These are phyloP conservation scores for Kazachstania martiniae DNA, from an alignment of 805 yeast genomes.

Conservation along the genomic window DNA sequence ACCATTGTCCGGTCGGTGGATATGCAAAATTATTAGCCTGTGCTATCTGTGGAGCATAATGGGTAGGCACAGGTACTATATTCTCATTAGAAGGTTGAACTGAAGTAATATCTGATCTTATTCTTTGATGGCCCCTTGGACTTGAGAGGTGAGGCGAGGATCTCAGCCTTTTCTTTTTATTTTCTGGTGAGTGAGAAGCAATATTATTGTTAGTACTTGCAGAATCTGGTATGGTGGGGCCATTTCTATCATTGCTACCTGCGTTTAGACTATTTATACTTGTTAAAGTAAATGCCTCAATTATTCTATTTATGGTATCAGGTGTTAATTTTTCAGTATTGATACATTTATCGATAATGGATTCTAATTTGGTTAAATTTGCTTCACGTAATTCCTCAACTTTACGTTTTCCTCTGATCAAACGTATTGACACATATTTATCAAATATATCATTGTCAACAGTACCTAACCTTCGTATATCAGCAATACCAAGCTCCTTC, in stretches of 20 bases:
- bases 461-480: conserved; percentile 3
- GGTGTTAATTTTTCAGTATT: conserved; percentile 10
- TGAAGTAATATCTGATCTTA: conserved; percentile 9
- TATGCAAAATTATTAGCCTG: conserved; percentile 1
- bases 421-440: conserved; percentile 10
- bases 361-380: conserved; percentile 12
- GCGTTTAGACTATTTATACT: conserved; percentile 1
- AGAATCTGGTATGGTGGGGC: conserved; percentile 1
- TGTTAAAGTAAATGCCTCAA: conserved; percentile 7
- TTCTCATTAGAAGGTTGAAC: too few species aligned
- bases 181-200: conserved; percentile 7
- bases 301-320: conserved; percentile 8
- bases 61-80: conserved; percentile 3
- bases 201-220: too few species aligned
- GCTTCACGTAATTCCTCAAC: conserved; percentile 13
- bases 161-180: conserved; percentile 5
- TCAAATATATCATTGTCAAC: conserved; percentile 7
- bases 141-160: conserved; percentile 6
- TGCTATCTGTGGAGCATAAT: neutral
- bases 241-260: conserved; percentile 1
- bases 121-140: conserved; percentile 10
- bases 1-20: conserved; percentile 1
- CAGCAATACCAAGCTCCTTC: conserved; percentile 8
- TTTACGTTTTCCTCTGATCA: conserved; percentile 11
- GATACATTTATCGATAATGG: conserved; percentile 13